A percentile compares a stretch with the other conserved stretches of the same genome.
Evolutionary conservation across 371 early-diverging fungal genomes (phyloP).

Genomic region (Mucor velutinosus): DNA sequence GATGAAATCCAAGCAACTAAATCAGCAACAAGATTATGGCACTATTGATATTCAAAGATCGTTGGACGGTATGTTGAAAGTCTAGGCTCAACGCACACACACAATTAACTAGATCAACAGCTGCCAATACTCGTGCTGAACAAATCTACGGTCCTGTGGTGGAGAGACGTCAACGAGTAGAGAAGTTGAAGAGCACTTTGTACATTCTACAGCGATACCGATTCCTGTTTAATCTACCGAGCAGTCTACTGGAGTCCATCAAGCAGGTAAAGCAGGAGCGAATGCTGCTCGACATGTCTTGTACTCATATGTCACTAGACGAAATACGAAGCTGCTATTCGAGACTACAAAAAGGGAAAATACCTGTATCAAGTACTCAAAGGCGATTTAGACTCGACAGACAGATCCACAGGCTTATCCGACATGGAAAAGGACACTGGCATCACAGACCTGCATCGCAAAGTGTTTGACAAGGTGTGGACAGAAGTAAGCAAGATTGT

Average conservation of each 20-base stretch:
- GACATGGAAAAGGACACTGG: slow-evolving; percentile 29
- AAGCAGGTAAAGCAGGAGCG: slow-evolving; percentile 55
- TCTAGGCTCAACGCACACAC: background rate
- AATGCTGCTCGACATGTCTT: background rate
- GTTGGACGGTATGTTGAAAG: slow-evolving; percentile 30
- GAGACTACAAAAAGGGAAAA: slow-evolving; percentile 95
- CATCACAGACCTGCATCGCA: slow-evolving; percentile 66
- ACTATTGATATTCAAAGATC: slow-evolving; percentile 50
- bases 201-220: slow-evolving; percentile 88
- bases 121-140: slow-evolving; percentile 69
- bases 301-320: slow-evolving; percentile 43
- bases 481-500: slow-evolving; percentile 86
- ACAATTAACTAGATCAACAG: slow-evolving; percentile 33
- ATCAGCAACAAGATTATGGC: slow-evolving; percentile 80
- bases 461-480: slow-evolving; percentile 95
- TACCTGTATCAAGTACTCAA: slow-evolving; percentile 60
- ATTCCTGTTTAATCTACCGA: slow-evolving; percentile 94
- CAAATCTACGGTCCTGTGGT: slow-evolving; percentile 89
- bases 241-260: slow-evolving; percentile 79
- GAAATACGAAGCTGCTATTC: slow-evolving; percentile 88
- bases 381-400: slow-evolving; percentile 27
- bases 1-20: slow-evolving; percentile 83
- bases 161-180: slow-evolving; percentile 81
- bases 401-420: slow-evolving; percentile 9
- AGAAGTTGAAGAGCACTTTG: slow-evolving; percentile 90